Conservation (phyloP, 106 monocot genomes). For the Triglochin maritima region DNA sequence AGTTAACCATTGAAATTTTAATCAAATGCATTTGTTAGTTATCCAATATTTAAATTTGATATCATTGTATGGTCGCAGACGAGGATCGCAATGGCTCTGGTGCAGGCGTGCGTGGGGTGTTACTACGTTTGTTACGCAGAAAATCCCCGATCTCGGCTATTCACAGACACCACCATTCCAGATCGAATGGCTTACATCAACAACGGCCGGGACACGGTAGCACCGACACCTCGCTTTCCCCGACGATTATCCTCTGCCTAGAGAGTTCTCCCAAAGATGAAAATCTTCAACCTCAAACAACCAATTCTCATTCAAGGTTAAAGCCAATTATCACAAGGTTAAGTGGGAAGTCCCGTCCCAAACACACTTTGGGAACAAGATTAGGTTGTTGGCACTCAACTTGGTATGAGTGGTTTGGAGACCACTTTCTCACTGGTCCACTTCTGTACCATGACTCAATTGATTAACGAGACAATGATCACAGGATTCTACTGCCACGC, state of each 20-base stretch:
- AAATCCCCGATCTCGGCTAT: slow-evolving; percentile 54
- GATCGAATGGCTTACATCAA: slow-evolving; percentile 47
- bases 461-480: no score
- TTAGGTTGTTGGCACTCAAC: no score
- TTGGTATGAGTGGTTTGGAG: no score
- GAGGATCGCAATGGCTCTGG: slow-evolving; percentile 91
- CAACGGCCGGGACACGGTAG: slow-evolving; percentile 23
- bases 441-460: no score
- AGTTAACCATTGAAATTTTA: no score
- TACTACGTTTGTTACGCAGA: slow-evolving; percentile 98
- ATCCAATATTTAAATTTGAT: background rate
- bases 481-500: no score
- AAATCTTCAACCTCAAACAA: background rate
- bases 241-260: slow-evolving; percentile 12
- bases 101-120: slow-evolving; percentile 87
- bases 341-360: no score
- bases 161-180: slow-evolving; percentile 63
- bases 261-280: background rate
- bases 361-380: no score
- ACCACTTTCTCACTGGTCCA: no score
- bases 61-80: slow-evolving; percentile 34
- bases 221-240: slow-evolving; percentile 61
- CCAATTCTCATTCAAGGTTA: background rate
- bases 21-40: no score
- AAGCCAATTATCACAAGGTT: no score